Conservation (phyloP, 441 rosid genomes). For the Corymbia citriodora region DNA sequence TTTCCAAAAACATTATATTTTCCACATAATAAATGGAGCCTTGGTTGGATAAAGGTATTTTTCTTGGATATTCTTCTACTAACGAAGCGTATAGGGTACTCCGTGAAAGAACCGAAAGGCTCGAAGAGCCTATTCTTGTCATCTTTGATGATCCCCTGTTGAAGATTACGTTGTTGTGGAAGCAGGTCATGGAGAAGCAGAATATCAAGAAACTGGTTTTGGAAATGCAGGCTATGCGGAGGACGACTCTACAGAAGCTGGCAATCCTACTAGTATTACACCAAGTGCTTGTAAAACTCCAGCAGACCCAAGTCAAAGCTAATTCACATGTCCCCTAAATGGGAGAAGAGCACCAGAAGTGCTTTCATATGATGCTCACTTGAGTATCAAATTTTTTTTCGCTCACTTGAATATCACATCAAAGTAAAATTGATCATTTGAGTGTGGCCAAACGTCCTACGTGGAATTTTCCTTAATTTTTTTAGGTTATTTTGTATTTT, state of each 20-base stretch:
- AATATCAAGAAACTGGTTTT: background rate
- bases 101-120: background rate
- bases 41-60: background rate
- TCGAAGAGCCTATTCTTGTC: background rate
- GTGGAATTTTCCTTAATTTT: no score
- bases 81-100: background rate
- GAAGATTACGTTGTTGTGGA: no score
- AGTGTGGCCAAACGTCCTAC: no score
- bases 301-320: background rate
- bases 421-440: no score
- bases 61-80: background rate
- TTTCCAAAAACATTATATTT: no score
- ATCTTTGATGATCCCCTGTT: background rate
- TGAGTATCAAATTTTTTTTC: no score
- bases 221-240: background rate
- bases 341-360: no score
- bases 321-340: background rate
- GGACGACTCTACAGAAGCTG: background rate
- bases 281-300: background rate
- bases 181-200: background rate
- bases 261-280: no score
- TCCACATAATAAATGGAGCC: background rate
- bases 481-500: no score
- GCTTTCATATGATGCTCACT: no score
- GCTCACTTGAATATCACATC: no score